Conservation (phyloP, 2,329 filamentous ascomycete genomes). For the Colletotrichum costaricense region DNA sequence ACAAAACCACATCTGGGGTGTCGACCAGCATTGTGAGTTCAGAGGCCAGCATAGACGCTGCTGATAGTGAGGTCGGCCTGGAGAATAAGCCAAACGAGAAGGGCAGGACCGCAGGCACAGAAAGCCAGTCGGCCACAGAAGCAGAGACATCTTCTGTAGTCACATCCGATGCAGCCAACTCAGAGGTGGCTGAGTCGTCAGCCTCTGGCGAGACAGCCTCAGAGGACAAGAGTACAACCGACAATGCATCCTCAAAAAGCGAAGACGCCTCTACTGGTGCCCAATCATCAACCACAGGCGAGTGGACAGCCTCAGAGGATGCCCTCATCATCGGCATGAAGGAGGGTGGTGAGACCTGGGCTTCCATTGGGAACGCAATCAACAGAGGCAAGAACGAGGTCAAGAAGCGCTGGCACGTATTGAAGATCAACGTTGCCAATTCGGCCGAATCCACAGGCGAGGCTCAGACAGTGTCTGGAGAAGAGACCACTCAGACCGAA, state of each 20-base stretch:
- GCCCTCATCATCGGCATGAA: slow-evolving; percentile 48
- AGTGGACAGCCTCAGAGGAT: slow-evolving; percentile 51
- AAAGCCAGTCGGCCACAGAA: neutral
- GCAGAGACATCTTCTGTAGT: slow-evolving; percentile 10
- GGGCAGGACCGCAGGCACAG: neutral
- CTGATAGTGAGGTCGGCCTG: neutral
- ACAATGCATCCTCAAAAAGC: neutral
- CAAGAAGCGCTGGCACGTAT: slow-evolving; percentile 46
- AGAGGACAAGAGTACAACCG: neutral
- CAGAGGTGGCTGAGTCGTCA: slow-evolving; percentile 5
- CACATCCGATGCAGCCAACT: neutral
- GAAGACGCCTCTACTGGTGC: slow-evolving; percentile 10
- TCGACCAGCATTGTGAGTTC: slow-evolving; percentile 21
- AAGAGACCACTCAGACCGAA: neutral
- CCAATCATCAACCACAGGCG: neutral
- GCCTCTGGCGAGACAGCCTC: slow-evolving; percentile 18
- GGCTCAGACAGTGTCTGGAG: neutral
- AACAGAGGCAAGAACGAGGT: slow-evolving; percentile 43
- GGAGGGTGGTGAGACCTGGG: slow-evolving; percentile 43
- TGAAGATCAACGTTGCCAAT: slow-evolving; percentile 41
- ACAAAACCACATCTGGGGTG: slow-evolving; percentile 5
- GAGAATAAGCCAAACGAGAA: slow-evolving; percentile 1
- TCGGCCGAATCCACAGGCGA: slow-evolving; percentile 8
- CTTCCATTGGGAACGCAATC: slow-evolving; percentile 43
- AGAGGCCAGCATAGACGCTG: slow-evolving; percentile 1